phyloP scores from a whole-genome alignment of 257 asterid species.

The Linaria vulgaris region DNA sequence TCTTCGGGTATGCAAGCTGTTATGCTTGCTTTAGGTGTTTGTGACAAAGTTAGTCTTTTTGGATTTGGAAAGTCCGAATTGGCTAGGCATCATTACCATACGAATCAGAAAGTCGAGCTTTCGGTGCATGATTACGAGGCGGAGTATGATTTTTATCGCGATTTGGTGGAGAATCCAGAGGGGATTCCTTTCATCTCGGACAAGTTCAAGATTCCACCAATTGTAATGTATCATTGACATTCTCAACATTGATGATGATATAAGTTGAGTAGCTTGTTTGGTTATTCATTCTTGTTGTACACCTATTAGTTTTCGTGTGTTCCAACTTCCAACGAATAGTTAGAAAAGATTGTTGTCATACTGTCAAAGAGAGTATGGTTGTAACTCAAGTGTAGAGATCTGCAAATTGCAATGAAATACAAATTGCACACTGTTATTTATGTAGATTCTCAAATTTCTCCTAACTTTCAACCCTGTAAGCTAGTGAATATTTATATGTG shows the following conservation, averaged over 20 bases:
- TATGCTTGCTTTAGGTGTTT: conserved; percentile 75
- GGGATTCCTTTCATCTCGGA: conserved; percentile 73
- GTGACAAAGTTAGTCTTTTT: conserved; percentile 71
- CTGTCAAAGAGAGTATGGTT: conserved; percentile 7
- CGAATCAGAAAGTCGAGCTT: conserved; percentile 83
- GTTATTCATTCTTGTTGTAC: neutral
- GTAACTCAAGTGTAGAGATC: conserved; percentile 34
- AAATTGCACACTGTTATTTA: no score
- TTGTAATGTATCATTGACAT: conserved; percentile 60
- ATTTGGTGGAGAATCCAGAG: conserved; percentile 54
- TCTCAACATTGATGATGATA: conserved; percentile 14
- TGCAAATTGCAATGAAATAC: neutral
- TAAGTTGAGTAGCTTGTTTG: neutral
- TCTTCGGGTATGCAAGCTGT: conserved; percentile 97
- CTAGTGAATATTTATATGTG: no score
- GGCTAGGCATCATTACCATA: conserved; percentile 89
- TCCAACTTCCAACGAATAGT: neutral
- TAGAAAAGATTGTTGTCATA: neutral
- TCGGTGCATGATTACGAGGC: conserved; percentile 86
- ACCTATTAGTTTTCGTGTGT: neutral
- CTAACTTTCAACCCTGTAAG: no score
- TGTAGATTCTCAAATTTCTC: no score
- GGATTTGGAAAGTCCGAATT: conserved; percentile 77
- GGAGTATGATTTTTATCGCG: conserved; percentile 76
- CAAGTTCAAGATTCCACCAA: conserved; percentile 63